Conservation (phyloP, 805 yeast species). For the Candida easanensis region DNA sequence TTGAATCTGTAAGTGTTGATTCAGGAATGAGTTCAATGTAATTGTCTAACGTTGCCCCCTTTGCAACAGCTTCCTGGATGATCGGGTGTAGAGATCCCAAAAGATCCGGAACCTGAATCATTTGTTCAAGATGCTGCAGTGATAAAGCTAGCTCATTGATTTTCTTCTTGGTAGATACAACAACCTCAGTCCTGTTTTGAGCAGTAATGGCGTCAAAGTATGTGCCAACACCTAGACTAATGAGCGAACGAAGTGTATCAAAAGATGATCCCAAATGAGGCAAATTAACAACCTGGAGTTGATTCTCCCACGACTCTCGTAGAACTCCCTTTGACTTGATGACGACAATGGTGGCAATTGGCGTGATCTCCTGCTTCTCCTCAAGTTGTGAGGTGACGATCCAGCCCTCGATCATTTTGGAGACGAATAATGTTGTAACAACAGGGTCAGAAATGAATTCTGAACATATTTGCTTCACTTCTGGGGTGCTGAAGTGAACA, state of each 20-base stretch:
- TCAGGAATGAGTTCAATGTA: conserved; percentile 32
- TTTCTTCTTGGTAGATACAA: conserved; percentile 53
- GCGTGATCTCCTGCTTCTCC: conserved; percentile 4
- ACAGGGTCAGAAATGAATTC: conserved; percentile 23
- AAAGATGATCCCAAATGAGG: conserved; percentile 34
- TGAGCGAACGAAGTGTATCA: conserved; percentile 55
- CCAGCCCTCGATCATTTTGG: conserved; percentile 19
- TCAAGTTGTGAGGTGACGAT: conserved; percentile 10
- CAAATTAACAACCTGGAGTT: conserved; percentile 34
- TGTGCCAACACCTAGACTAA: conserved; percentile 65
- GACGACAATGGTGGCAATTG: conserved; percentile 34
- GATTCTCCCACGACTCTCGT: conserved; percentile 27
- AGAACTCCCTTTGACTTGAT: conserved; percentile 42
- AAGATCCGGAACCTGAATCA: conserved; percentile 67
- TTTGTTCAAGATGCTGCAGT: conserved; percentile 63
- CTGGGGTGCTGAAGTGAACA: conserved; percentile 25
- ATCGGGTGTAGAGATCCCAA: conserved; percentile 47
- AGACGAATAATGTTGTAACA: conserved; percentile 27
- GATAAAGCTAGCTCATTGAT: conserved; percentile 67
- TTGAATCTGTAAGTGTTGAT: conserved; percentile 44
- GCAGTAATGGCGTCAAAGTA: conserved; percentile 54
- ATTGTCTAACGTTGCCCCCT: conserved; percentile 30
- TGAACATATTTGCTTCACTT: conserved; percentile 10
- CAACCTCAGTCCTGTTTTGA: conserved; percentile 30
- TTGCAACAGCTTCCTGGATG: conserved; percentile 38